phyloP scores from a whole-genome alignment of 176 grass and related monocot species.

The Ensete glaucum region DNA sequence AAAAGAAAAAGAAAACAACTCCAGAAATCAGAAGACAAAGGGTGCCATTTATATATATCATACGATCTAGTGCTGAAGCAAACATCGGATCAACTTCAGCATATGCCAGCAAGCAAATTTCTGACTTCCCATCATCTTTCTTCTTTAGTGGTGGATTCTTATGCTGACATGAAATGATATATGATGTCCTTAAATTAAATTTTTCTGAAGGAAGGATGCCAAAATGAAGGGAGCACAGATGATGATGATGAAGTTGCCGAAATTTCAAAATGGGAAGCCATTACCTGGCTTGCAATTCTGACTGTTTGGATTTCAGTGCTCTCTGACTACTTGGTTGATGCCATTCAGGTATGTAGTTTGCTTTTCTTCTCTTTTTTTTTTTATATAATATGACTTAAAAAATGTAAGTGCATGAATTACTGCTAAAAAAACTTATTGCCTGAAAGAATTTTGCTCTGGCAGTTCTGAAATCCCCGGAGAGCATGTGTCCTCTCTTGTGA shows the following conservation, averaged over 20 bases:
- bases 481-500: too few species aligned
- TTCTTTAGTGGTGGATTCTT: not conserved
- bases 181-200: not conserved
- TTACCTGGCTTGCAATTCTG: slow-evolving; percentile 60
- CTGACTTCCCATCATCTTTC: not conserved
- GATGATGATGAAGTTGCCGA: slow-evolving; percentile 24
- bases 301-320: slow-evolving; percentile 70
- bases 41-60: too few species aligned
- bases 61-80: too few species aligned
- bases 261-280: slow-evolving; percentile 59
- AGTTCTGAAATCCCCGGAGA: too few species aligned
- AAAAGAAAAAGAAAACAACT: too few species aligned
- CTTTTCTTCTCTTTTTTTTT: not conserved
- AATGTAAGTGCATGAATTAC: too few species aligned
- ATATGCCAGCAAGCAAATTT: not conserved
- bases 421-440: too few species aligned
- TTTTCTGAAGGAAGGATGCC: slow-evolving; percentile 22
- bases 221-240: slow-evolving; percentile 4
- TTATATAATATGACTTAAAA: not conserved
- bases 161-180: not conserved
- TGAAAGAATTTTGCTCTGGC: too few species aligned
- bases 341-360: slow-evolving; percentile 44
- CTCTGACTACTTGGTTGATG: slow-evolving; percentile 54
- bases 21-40: too few species aligned
- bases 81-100: too few species aligned